Conservation (phyloP, 2,329 filamentous ascomycete genomes). For the Venturia pyrina region DNA sequence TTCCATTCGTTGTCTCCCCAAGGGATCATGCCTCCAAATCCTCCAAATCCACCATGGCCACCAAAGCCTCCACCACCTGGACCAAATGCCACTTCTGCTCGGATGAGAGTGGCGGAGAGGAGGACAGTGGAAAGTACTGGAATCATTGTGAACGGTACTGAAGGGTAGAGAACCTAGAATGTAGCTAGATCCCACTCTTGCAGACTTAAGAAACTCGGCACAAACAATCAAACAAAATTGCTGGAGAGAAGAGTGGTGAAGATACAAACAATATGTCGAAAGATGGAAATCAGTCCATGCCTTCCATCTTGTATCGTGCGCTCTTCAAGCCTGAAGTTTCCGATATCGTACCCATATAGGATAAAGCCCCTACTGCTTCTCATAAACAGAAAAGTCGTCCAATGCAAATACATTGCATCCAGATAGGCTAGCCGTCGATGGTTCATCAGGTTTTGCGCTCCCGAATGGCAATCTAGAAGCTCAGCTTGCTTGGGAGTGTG, state of each 20-base stretch:
- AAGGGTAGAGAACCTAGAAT: not conserved
- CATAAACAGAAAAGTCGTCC: not conserved
- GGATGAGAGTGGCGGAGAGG: not conserved
- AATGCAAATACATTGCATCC: not conserved
- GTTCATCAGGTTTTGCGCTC: not conserved
- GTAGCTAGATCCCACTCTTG: not conserved
- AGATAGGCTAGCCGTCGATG: not conserved
- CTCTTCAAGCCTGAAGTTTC: not conserved
- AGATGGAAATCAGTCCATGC: not conserved
- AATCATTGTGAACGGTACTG: not conserved
- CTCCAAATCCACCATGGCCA: not conserved
- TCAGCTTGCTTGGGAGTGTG: not conserved
- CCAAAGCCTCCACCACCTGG: not conserved
- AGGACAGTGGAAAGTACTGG: not conserved
- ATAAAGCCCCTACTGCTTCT: not conserved
- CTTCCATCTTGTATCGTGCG: slow-evolving; percentile 3
- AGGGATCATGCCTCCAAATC: not conserved
- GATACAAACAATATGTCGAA: not conserved
- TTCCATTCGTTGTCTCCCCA: slow-evolving; percentile 7
- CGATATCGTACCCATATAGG: not conserved
- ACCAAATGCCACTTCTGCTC: not conserved
- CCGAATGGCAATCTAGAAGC: not conserved
- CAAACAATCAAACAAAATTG: not conserved
- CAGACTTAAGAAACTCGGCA: not conserved
- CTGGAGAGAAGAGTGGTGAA: not conserved